Base-by-base conservation (phyloP, 73 alveolate species). In the Tetrahymena thermophila region DNA sequence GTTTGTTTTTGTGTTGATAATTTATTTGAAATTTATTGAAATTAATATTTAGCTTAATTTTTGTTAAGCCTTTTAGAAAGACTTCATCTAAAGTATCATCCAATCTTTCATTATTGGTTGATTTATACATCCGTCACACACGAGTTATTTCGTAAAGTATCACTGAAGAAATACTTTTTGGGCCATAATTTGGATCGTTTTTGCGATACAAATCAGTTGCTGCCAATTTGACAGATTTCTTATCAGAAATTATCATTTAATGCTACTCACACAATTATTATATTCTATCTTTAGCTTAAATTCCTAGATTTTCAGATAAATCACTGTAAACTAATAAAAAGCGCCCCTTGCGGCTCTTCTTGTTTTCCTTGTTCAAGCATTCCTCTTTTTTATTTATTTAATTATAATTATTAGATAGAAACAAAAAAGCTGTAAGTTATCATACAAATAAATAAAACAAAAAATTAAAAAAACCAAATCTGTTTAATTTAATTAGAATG, bases 271-370 rank as follows among this genome's bases (percentile, higher is more conserved):
- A 96, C 31, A 96, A 56, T 23, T 96, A 94, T 43, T 96, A 56
- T 14, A 96, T 93, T 56, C 94, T 85, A 35, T 94, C 93, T 25
- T 85, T 94, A 0, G 84, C 89, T 89, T 96, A 83, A 19, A 96
- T 85, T 95, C 96, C 98, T 40, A 96, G 85, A 23, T 55, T 94
- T 42, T 93, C 89, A 19, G 98, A 93, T 1, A 96, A 37, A 58
- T 96, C 97, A 56, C 98, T 96, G 40, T 96, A 94, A 95, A 96
- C 85, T 25, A 96, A 94, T 38, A 96, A 40, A 83, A 96, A 85
- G 85, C 97, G 95, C 56, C 98, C 98, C 34, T 85, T 93, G 16
- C 50, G 94, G 6, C 94, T 85, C 83, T 94, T 94, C 23, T 43
- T 50, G 40, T 94, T 71, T 35, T 94, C 97, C 35, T 56, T 94